phyloP scores from a whole-genome alignment of 768 basidiomycete genomes.

The Infundibulicybe gibba region DNA sequence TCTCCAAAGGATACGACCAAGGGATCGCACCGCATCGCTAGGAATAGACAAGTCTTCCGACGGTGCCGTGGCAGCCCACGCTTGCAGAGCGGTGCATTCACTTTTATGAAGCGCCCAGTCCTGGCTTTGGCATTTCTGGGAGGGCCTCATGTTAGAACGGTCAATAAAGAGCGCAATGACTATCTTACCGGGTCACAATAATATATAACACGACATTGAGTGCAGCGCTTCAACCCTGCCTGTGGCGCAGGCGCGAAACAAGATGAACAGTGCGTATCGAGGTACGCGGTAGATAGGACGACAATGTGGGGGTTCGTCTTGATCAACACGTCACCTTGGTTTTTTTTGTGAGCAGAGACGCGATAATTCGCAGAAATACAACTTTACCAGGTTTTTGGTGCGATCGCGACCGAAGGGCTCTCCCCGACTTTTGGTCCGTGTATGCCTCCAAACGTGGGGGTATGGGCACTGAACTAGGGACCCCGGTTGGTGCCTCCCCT shows the following conservation, averaged over 20 bases:
- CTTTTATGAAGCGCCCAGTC: conserved; percentile 76
- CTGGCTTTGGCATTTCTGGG: conserved; percentile 61
- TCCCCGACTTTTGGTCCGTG: conserved; percentile 30
- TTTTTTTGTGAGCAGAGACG: background rate
- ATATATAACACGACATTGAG: conserved; percentile 60
- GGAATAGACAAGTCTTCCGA: conserved; percentile 50
- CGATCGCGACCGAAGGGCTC: conserved; percentile 41
- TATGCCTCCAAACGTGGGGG: conserved; percentile 39
- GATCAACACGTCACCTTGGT: conserved; percentile 58
- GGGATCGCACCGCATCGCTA: conserved; percentile 73
- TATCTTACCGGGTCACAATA: conserved; percentile 73
- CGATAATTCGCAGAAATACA: background rate
- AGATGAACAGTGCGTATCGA: conserved; percentile 65
- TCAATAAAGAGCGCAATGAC: conserved; percentile 3
- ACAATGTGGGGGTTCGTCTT: conserved; percentile 55
- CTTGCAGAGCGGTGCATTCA: conserved; percentile 72
- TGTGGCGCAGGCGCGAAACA: conserved; percentile 46
- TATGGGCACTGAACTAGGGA: conserved; percentile 13
- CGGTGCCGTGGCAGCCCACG: conserved; percentile 50
- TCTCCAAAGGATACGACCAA: conserved; percentile 73
- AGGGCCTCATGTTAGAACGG: background rate
- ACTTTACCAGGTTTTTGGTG: conserved; percentile 32
- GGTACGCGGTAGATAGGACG: conserved; percentile 59
- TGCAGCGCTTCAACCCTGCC: conserved; percentile 61
- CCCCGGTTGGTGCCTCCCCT: background rate